phyloP scores from a whole-genome alignment of 805 yeast species.

The Ogataea zsoltii region DNA sequence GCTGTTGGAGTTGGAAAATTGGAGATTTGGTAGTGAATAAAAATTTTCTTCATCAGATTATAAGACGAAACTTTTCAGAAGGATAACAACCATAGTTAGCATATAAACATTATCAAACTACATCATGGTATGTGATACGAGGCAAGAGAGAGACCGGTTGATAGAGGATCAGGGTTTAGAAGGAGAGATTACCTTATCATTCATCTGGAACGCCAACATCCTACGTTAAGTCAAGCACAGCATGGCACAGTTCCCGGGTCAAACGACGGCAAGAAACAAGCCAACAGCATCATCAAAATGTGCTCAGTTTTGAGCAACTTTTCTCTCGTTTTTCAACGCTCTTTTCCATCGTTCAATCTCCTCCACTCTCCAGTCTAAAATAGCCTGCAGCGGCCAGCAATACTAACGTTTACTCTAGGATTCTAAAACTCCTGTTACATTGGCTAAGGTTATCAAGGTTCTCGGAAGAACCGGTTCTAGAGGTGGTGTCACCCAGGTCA shows the following conservation, averaged over 20 bases:
- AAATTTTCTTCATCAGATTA: constrained; percentile 8
- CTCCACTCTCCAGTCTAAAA: background rate
- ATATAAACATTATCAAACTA: constrained; percentile 6
- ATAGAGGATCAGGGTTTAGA: too few species aligned
- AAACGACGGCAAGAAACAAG: too few species aligned
- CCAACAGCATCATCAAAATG: too few species aligned
- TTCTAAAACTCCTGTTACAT: constrained; percentile 90
- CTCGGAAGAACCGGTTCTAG: constrained; percentile 99
- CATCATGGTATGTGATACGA: constrained; percentile 6
- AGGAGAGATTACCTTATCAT: too few species aligned
- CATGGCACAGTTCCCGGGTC: too few species aligned
- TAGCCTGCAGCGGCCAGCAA: background rate
- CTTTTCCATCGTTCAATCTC: background rate
- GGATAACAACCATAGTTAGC: constrained; percentile 5
- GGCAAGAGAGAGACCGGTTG: background rate
- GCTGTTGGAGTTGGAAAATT: constrained; percentile 4
- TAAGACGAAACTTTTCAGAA: constrained; percentile 1
- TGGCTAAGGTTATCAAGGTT: constrained; percentile 99
- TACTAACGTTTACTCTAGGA: constrained; percentile 37
- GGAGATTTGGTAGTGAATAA: constrained; percentile 6
- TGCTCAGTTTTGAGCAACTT: too few species aligned
- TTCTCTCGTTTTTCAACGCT: too few species aligned
- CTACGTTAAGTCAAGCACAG: too few species aligned
- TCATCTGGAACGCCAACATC: too few species aligned
- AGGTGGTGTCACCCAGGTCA: constrained; percentile 99